Percentiles rank a stretch among this genome's conserved stretches.
These are phyloP conservation scores for Cyclotella kingstonii DNA, from an alignment of 108 stramenopile species.

Conservation along the genomic window DNA sequence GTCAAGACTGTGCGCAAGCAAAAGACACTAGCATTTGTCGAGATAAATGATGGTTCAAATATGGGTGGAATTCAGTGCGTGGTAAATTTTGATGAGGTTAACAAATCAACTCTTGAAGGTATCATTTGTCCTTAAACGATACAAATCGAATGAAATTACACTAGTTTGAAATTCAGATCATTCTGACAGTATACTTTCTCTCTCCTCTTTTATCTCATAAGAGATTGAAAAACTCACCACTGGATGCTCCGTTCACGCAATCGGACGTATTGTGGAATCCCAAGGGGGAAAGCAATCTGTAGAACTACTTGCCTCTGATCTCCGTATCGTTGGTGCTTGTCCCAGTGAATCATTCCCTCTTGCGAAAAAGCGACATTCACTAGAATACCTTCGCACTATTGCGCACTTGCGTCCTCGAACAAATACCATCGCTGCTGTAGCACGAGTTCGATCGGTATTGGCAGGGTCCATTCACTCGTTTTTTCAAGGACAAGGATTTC, in stretches of 20 bases:
- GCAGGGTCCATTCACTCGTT: slow-evolving; percentile 88
- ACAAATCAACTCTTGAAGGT: slow-evolving; percentile 65
- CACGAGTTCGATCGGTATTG: slow-evolving; percentile 88
- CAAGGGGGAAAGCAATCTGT: slow-evolving; percentile 91
- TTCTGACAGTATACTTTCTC: background rate
- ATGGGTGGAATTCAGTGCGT: slow-evolving; percentile 93
- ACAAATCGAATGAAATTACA: too few species aligned
- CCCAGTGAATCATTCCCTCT: slow-evolving; percentile 94
- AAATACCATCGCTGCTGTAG: slow-evolving; percentile 94
- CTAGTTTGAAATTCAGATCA: slow-evolving; percentile 2
- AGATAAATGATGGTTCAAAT: slow-evolving; percentile 97
- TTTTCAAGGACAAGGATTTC: slow-evolving; percentile 89
- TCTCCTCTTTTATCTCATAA: slow-evolving; percentile 8
- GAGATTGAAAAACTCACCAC: slow-evolving; percentile 88
- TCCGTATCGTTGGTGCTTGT: slow-evolving; percentile 88
- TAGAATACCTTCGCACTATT: slow-evolving; percentile 95
- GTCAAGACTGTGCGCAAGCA: slow-evolving; percentile 95
- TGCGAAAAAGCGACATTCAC: slow-evolving; percentile 96
- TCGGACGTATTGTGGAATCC: slow-evolving; percentile 70
- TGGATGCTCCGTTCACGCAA: slow-evolving; percentile 88
- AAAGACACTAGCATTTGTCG: slow-evolving; percentile 95
- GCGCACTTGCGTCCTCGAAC: slow-evolving; percentile 97
- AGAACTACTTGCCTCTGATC: slow-evolving; percentile 80
- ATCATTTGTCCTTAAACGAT: too few species aligned
- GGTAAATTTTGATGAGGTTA: slow-evolving; percentile 61